Evolutionary conservation across 352 stramenopile genomes (phyloP).

Genomic region (Pythium sukuiense): DNA sequence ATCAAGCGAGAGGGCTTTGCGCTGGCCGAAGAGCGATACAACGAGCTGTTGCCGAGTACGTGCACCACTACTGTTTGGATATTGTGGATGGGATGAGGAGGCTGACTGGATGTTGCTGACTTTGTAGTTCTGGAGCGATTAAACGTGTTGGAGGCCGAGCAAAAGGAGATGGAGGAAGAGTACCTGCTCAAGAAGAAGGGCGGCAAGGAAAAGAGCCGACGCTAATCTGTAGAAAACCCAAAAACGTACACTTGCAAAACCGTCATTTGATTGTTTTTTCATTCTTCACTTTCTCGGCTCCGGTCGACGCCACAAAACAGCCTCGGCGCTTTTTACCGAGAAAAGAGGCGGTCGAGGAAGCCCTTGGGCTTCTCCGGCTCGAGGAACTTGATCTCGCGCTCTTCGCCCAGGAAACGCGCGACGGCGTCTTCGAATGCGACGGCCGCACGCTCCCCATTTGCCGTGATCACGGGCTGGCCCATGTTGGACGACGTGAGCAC

Average conservation of each 20-base stretch:
- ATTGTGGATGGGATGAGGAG: neutral
- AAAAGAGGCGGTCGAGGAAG: conserved; percentile 77
- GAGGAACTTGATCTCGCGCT: conserved; percentile 87
- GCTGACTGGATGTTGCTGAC: conserved; percentile 19
- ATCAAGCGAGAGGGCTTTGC: conserved; percentile 85
- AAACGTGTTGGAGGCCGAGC: conserved; percentile 76
- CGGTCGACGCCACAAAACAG: neutral
- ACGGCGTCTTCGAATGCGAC: conserved; percentile 89
- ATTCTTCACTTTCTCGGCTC: neutral
- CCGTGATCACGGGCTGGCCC: conserved; percentile 90
- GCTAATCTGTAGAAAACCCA: conserved; percentile 14
- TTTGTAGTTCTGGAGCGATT: conserved; percentile 69
- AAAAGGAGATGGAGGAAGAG: conserved; percentile 76
- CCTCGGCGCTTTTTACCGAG: conserved; percentile 28
- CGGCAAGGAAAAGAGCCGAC: conserved; percentile 71
- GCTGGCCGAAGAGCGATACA: conserved; percentile 73
- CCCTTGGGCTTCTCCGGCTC: conserved; percentile 80
- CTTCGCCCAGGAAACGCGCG: conserved; percentile 87
- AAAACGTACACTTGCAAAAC: conserved; percentile 1
- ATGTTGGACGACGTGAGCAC: conserved; percentile 93
- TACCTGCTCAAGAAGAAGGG: conserved; percentile 77
- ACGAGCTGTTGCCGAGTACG: conserved; percentile 76
- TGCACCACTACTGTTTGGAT: neutral
- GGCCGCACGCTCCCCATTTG: conserved; percentile 66
- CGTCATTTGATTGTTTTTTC: neutral